Conservation (phyloP, 1,284 basidiomycete species). For the Melampsora larici-populina region DNA sequence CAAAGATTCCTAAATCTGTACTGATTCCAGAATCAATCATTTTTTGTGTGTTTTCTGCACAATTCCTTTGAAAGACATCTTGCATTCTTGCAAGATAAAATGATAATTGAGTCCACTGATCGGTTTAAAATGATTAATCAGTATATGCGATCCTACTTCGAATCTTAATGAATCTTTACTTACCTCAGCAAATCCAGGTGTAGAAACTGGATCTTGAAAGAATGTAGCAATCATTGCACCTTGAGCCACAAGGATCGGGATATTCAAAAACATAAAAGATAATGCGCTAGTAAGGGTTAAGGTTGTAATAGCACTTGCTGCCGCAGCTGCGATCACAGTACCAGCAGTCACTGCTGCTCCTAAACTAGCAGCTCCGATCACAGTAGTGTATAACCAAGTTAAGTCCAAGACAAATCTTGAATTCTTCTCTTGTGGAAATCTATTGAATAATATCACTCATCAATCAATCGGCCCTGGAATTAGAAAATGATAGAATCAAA, state of each 20-base stretch:
- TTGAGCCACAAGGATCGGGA: too few relatives aligned
- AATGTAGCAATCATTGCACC: too few relatives aligned
- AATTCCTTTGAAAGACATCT: background rate
- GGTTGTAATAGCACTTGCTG: too few relatives aligned
- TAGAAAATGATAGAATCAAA: background rate
- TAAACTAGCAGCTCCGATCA: background rate
- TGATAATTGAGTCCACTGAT: constrained; percentile 29
- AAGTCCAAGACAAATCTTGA: constrained; percentile 27
- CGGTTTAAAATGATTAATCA: too few relatives aligned
- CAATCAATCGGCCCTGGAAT: background rate
- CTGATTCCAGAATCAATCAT: constrained; percentile 15
- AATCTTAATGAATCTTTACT: too few relatives aligned
- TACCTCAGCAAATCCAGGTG: too few relatives aligned
- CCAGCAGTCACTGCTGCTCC: too few relatives aligned
- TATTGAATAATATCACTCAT: background rate
- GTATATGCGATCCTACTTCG: too few relatives aligned
- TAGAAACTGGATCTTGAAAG: too few relatives aligned
- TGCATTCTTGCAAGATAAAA: constrained; percentile 33
- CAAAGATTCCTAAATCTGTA: constrained; percentile 22
- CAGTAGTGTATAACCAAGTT: constrained; percentile 23
- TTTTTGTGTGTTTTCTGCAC: constrained; percentile 10
- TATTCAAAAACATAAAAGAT: too few relatives aligned
- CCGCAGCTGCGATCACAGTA: too few relatives aligned
- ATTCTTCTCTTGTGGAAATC: background rate
- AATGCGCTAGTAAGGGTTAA: too few relatives aligned